phyloP scores from a whole-genome alignment of 257 asterid genomes.

The Nyctanthes arbortristis region DNA sequence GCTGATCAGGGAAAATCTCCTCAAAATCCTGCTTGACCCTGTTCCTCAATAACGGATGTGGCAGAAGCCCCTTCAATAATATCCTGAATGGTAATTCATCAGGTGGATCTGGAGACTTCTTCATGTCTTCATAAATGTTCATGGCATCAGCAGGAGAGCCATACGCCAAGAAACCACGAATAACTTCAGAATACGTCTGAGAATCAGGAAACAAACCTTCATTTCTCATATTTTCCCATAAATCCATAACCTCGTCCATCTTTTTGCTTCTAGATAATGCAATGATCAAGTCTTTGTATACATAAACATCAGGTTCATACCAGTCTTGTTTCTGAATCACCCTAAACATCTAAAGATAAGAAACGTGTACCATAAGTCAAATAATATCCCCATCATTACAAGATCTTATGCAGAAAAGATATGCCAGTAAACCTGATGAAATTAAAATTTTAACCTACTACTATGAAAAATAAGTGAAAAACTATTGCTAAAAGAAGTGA shows the following conservation, averaged over 20 bases:
- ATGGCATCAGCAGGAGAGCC: slow-evolving; percentile 99
- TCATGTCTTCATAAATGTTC: slow-evolving; percentile 95
- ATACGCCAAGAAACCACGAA: slow-evolving; percentile 84
- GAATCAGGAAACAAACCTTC: slow-evolving; percentile 80
- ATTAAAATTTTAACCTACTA: too few species aligned
- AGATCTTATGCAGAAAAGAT: neutral
- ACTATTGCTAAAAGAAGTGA: too few species aligned
- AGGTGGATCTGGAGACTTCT: slow-evolving; percentile 86
- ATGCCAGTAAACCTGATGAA: neutral
- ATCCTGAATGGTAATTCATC: slow-evolving; percentile 90
- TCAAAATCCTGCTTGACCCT: slow-evolving; percentile 93
- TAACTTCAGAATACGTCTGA: slow-evolving; percentile 91
- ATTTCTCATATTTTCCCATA: slow-evolving; percentile 85
- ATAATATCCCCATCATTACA: neutral
- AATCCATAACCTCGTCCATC: slow-evolving; percentile 83
- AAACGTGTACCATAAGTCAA: neutral
- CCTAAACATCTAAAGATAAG: slow-evolving; percentile 61
- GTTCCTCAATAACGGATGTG: slow-evolving; percentile 90
- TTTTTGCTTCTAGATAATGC: slow-evolving; percentile 69
- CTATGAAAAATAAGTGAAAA: neutral
- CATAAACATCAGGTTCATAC: slow-evolving; percentile 80
- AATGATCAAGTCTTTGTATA: slow-evolving; percentile 86
- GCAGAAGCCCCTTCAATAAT: slow-evolving; percentile 88
- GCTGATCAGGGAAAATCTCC: slow-evolving; percentile 89
- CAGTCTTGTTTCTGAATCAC: slow-evolving; percentile 81